These are phyloP conservation scores for Colletotrichum euphorbiae DNA, from an alignment of 2,329 filamentous ascomycete species.

Conservation along the genomic window DNA sequence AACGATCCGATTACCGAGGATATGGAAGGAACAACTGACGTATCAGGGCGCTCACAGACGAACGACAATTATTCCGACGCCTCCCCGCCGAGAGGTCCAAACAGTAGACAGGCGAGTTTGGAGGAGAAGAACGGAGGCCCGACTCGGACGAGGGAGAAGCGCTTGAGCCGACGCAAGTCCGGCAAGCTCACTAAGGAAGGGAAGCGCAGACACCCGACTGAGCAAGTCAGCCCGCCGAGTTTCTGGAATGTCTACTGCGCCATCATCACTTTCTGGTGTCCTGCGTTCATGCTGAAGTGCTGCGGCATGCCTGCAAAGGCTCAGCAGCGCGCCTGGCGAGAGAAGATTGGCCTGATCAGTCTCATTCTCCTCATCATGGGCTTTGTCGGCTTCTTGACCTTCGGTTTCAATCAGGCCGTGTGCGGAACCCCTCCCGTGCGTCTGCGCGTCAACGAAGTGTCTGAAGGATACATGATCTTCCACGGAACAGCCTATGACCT, in stretches of 20 bases:
- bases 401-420: conserved; percentile 92
- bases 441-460: conserved; percentile 85
- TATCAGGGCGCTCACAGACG: conserved; percentile 55
- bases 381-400: conserved; percentile 94
- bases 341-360: conserved; percentile 97
- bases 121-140: conserved; percentile 53
- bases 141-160: conserved; percentile 46
- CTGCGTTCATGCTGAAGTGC: conserved; percentile 84
- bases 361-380: conserved; percentile 90
- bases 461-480: conserved; percentile 90
- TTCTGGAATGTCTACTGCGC: conserved; percentile 97
- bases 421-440: conserved; percentile 80
- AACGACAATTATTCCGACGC: conserved; percentile 60
- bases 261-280: conserved; percentile 93
- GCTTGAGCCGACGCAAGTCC: conserved; percentile 59
- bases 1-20: conserved; percentile 90
- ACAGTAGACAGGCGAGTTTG: conserved; percentile 47
- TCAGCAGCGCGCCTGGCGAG: conserved; percentile 93
- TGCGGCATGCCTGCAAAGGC: conserved; percentile 88
- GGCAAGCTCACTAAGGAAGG: conserved; percentile 75
- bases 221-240: conserved; percentile 82
- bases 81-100: conserved; percentile 47
- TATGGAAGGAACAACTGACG: conserved; percentile 72
- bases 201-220: conserved; percentile 65
- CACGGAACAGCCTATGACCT: conserved; percentile 93